These are phyloP conservation scores for Rheum nobile DNA, from an alignment of 148 eudicot species.

Conservation along the genomic window DNA sequence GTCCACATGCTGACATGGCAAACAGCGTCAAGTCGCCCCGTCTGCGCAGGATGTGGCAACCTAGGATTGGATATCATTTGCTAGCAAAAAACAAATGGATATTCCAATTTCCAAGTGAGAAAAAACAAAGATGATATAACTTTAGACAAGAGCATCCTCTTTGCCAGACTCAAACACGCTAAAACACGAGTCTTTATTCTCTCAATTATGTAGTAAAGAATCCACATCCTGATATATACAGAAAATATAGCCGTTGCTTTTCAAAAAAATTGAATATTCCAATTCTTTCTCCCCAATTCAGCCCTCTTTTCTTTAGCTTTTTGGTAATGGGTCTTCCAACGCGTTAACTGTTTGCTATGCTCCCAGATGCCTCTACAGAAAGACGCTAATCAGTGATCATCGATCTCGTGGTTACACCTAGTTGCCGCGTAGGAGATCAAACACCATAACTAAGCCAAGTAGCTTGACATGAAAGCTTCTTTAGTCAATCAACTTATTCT, in stretches of 20 bases:
- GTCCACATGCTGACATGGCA: conserved; percentile 11
- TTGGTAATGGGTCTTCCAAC: not conserved
- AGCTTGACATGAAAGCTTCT: conserved; percentile 1
- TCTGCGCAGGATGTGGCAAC: not conserved
- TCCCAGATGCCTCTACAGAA: conserved; percentile 6
- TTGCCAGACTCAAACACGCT: too few relatives aligned
- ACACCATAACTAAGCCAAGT: not conserved
- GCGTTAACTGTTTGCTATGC: not conserved
- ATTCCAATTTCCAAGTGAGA: not conserved
- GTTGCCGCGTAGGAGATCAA: not conserved
- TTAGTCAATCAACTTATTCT: not conserved
- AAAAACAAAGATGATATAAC: not conserved
- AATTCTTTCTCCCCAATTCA: not conserved
- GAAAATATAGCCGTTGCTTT: conserved; percentile 12
- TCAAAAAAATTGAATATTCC: conserved; percentile 7
- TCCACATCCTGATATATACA: conserved; percentile 4
- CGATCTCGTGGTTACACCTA: not conserved
- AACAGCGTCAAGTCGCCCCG: conserved; percentile 9
- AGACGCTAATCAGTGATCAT: not conserved
- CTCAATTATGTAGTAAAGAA: conserved; percentile 9
- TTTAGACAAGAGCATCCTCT: conserved; percentile 3
- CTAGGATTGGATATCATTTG: not conserved
- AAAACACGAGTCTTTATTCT: not conserved
- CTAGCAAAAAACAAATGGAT: conserved; percentile 4
- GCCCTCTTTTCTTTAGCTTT: not conserved